phyloP scores from a whole-genome alignment of 345 rosid genomes.

The Gossypium herbaceum region DNA sequence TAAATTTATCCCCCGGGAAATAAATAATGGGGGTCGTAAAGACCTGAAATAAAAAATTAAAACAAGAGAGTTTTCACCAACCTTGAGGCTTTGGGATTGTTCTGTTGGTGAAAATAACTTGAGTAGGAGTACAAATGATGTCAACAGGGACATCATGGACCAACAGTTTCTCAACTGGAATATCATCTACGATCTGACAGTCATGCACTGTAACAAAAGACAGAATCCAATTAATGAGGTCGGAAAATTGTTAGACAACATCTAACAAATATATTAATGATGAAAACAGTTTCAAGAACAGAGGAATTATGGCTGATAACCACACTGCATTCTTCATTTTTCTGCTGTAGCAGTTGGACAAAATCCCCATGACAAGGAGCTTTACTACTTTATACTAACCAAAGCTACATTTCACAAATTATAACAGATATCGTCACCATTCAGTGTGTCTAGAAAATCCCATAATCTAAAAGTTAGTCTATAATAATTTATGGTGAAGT shows the following conservation, averaged over 20 bases:
- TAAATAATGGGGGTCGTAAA: background rate
- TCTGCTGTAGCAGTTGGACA: background rate
- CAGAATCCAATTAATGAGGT: background rate
- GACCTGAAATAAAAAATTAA: background rate
- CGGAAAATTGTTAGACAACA: background rate
- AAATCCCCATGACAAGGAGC: background rate
- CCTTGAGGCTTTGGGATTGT: constrained; percentile 83
- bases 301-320: background rate
- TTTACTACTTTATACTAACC: background rate
- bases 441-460: background rate
- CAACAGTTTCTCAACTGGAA: constrained; percentile 70
- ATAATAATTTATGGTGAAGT: background rate
- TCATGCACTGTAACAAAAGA: constrained; percentile 62
- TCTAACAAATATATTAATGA: background rate
- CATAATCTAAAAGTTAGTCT: background rate
- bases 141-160: constrained; percentile 91
- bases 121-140: constrained; percentile 80
- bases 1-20: background rate
- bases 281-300: background rate
- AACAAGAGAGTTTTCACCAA: constrained; percentile 19
- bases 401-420: background rate
- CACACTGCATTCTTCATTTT: background rate
- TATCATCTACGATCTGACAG: constrained; percentile 77
- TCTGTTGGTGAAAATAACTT: constrained; percentile 64
- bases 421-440: background rate